Conservation (phyloP, 257 asterid genomes). For the Agastache rugosa region DNA sequence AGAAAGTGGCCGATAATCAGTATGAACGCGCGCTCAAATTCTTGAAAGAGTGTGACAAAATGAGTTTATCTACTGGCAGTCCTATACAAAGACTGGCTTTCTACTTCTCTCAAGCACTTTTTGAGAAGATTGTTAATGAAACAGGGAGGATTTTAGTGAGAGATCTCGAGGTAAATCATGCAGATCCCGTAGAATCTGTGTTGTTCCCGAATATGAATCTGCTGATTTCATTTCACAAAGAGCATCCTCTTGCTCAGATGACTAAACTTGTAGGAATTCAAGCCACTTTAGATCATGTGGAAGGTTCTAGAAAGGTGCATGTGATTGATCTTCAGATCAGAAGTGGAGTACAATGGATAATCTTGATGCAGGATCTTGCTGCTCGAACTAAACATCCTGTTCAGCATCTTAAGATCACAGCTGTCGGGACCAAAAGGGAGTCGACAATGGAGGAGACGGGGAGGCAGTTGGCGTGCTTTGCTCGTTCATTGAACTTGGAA, state of each 20-base stretch:
- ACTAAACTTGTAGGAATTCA: slow-evolving; percentile 20
- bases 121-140: slow-evolving; percentile 31
- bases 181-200: slow-evolving; percentile 7
- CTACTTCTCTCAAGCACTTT: slow-evolving; percentile 33
- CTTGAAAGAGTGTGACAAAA: slow-evolving; percentile 34
- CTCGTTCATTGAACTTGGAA: slow-evolving; percentile 3
- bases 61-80: slow-evolving; percentile 37
- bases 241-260: slow-evolving; percentile 25
- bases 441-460: slow-evolving; percentile 16
- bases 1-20: slow-evolving; percentile 48
- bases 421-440: not conserved
- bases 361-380: slow-evolving; percentile 33
- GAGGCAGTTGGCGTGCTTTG: slow-evolving; percentile 21
- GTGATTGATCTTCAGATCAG: slow-evolving; percentile 35
- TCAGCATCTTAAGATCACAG: slow-evolving; percentile 32
- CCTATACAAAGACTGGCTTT: slow-evolving; percentile 36
- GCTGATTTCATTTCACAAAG: slow-evolving; percentile 18
- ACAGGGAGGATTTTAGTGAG: slow-evolving; percentile 25
- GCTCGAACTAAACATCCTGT: not conserved
- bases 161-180: not conserved
- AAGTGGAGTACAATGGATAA: slow-evolving; percentile 34
- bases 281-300: slow-evolving; percentile 28
- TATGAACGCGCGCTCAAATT: slow-evolving; percentile 38
- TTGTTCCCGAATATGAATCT: not conserved
- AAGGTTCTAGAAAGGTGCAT: slow-evolving; percentile 15